Conservation (phyloP, 768 basidiomycete species). For the Cubamyces lactineus region DNA sequence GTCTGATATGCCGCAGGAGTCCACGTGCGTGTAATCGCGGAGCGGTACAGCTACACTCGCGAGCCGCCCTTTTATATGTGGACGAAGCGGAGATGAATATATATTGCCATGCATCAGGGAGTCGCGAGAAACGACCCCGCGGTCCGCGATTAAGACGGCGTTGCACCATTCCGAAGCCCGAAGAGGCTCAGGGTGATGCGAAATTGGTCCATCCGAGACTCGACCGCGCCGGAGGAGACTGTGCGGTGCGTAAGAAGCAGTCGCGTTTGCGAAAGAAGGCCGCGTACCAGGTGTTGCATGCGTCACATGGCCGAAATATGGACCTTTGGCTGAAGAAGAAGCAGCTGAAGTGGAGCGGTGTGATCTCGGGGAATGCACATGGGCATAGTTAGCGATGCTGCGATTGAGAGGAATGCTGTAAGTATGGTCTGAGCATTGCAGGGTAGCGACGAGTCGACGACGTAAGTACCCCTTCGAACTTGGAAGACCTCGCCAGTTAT, state of each 20-base stretch:
- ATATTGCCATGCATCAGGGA: neutral
- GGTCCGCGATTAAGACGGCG: neutral
- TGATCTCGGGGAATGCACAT: conserved; percentile 1
- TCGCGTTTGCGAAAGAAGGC: neutral
- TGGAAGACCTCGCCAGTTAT: too few species aligned
- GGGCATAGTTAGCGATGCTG: neutral
- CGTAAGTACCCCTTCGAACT: too few species aligned
- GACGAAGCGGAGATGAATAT: neutral
- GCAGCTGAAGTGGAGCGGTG: neutral
- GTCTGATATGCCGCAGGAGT: too few species aligned
- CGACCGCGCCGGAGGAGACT: conserved; percentile 7
- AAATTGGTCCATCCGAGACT: conserved; percentile 20
- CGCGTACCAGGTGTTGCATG: too few species aligned
- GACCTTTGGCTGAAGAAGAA: neutral
- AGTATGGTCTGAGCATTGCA: too few species aligned
- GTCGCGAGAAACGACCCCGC: neutral
- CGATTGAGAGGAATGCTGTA: too few species aligned
- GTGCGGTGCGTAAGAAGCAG: neutral
- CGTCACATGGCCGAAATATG: conserved; percentile 13
- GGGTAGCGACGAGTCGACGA: too few species aligned
- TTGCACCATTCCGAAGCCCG: conserved; percentile 4
- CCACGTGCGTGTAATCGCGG: too few species aligned
- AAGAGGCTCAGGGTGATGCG: conserved; percentile 13
- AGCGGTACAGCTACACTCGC: neutral
- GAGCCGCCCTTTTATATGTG: neutral